A percentile compares a stretch with the other conserved stretches of the same genome.
phyloP scores from a whole-genome alignment of 768 basidiomycete species.

The Dioszegia crocea region DNA sequence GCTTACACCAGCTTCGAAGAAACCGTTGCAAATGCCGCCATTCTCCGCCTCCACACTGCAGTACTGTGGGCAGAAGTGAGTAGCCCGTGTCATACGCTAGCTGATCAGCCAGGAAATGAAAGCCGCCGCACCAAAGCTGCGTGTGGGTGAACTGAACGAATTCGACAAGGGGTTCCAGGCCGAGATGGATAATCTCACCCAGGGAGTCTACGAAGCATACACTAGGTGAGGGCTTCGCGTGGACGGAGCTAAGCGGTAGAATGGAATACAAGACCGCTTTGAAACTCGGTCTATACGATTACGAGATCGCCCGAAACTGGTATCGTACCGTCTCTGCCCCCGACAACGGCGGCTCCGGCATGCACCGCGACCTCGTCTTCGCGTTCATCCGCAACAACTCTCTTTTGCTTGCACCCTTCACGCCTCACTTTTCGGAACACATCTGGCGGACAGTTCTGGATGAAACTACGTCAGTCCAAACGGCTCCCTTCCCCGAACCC shows the following conservation, averaged over 20 bases:
- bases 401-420: constrained; percentile 76
- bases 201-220: constrained; percentile 73
- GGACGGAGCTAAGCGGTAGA: constrained; percentile 52
- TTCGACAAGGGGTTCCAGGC: constrained; percentile 88
- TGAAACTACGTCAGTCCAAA: constrained; percentile 71
- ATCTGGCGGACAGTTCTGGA: constrained; percentile 74
- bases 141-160: constrained; percentile 63
- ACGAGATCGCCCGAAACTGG: constrained; percentile 88
- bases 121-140: constrained; percentile 57
- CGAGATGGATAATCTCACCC: constrained; percentile 81
- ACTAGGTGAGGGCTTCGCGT: constrained; percentile 61
- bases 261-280: constrained; percentile 93
- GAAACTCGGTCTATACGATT: constrained; percentile 92
- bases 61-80: constrained; percentile 83
- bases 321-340: constrained; percentile 59
- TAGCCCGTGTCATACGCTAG: background rate
- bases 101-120: constrained; percentile 68
- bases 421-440: constrained; percentile 91
- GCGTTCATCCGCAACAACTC: constrained; percentile 80
- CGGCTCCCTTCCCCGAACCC: constrained; percentile 75
- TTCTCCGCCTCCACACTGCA: constrained; percentile 84
- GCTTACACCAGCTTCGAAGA: constrained; percentile 69
- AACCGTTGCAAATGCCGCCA: constrained; percentile 94
- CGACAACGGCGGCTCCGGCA: constrained; percentile 62
- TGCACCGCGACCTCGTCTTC: constrained; percentile 82